A percentile compares a stretch with the other conserved stretches of the same genome.
Conservation (phyloP, 75 land plant species). For the Sequoia sempervirens region DNA sequence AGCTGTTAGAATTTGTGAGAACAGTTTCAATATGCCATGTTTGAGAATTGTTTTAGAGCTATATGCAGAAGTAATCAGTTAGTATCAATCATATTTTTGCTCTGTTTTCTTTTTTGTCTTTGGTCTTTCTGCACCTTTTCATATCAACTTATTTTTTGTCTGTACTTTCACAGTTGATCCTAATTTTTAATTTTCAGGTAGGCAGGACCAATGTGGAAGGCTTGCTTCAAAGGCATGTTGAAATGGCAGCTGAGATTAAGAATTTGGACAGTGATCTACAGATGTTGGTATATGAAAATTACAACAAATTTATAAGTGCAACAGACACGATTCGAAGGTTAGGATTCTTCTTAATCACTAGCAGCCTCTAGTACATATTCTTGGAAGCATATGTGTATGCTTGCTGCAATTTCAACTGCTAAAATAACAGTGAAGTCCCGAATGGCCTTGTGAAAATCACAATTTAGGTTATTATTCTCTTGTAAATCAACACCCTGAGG, state of each 20-base stretch:
- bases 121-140: not conserved
- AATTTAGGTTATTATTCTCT: not conserved
- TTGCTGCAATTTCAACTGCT: not conserved
- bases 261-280: conserved; percentile 96
- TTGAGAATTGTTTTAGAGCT: not conserved
- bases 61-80: conserved; percentile 6
- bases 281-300: conserved; percentile 97
- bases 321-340: conserved; percentile 96
- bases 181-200: conserved; percentile 35
- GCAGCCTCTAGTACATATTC: not conserved
- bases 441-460: not conserved
- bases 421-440: not conserved
- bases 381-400: not conserved
- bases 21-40: not conserved
- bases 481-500: not conserved
- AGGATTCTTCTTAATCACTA: not conserved
- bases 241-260: conserved; percentile 98
- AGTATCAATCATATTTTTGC: not conserved
- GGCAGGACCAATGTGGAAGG: conserved; percentile 70
- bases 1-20: not conserved
- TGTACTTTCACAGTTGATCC: not conserved
- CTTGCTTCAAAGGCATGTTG: conserved; percentile 87
- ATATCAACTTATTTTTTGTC: not conserved
- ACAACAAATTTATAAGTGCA: conserved; percentile 98
- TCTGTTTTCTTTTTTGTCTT: not conserved